Base-by-base conservation (phyloP, 1,284 basidiomycete genomes). In the Moesziomyces sp. region DNA sequence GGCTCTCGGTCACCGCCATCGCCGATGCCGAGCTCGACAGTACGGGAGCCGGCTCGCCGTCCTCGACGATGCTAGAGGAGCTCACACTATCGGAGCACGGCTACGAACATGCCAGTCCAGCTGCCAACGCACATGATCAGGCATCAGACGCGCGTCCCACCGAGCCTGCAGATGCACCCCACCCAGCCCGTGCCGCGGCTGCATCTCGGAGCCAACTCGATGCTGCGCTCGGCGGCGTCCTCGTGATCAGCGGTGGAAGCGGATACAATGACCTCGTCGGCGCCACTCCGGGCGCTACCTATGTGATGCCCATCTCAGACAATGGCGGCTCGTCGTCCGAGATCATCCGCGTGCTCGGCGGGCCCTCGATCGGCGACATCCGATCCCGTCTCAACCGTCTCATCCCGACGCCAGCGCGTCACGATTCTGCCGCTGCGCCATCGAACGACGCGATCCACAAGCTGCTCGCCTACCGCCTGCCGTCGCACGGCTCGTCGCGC, bases 391-490 rank as follows among this genome's bases (percentile, higher is more conserved):
- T 94, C 14, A 88, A 93, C 57, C 89, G 92, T 7, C 86, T 94
- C 56, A 94, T 94, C 69, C 92, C 92, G 7, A 79, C 87, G 18
- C 87, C 89, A 2, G 87, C 66, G 44, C 46, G 60, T 28, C 48
- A 52, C 42, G 26, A 89, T 90, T 6, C 89, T 90, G 23, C 85
- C 91, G 62, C 62, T 38, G 23, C 71, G 52, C 58, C 71, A 52
- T 59, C 81, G 45, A 52, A 80, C 50, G 58, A 77, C 28, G 89
- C 91, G 13, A 91, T 94, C 67, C 89, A 90, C 56, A 87, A 87
- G 44, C 87, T 97, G 10, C 88, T 97, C 46, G 89, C 92, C 1
- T 90, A 95, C 83, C 89, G 94, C 1, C 88, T 97, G 38, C 91
- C 93, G 4, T 85, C 89, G 0, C 86, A 88, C 24, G 89, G 87